These are phyloP conservation scores for Phaeotremella fagi DNA, from an alignment of 768 basidiomycete species.

Conservation along the genomic window DNA sequence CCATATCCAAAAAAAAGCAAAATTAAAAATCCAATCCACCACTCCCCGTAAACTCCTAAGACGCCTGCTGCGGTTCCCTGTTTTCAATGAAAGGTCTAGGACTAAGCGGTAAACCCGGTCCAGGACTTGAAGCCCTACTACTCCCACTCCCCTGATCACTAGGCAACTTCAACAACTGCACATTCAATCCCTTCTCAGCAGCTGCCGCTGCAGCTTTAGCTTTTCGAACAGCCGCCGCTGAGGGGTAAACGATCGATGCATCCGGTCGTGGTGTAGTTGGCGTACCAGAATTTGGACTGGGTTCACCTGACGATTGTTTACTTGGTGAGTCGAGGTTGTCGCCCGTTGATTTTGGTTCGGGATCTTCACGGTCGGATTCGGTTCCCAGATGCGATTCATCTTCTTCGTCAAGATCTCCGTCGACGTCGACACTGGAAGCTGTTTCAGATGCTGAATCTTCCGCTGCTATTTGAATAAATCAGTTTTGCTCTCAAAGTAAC, in stretches of 20 bases:
- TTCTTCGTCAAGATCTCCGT: conserved; percentile 7
- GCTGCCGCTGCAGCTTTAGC: conserved; percentile 14
- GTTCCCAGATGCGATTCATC: conserved; percentile 4
- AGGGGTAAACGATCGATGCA: conserved; percentile 2
- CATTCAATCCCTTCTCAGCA: conserved; percentile 5
- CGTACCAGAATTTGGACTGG: not conserved
- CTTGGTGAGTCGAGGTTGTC: not conserved
- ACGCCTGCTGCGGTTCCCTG: not conserved
- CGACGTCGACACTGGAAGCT: conserved; percentile 5
- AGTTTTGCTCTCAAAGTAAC: not conserved
- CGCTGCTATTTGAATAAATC: not conserved
- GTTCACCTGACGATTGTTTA: not conserved
- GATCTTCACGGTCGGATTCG: not conserved
- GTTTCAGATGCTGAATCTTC: conserved; percentile 19
- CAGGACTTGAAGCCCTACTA: not conserved
- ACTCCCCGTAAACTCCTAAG: not conserved
- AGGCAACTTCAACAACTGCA: not conserved
- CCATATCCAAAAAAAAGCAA: not conserved
- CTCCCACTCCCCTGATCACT: too few relatives aligned
- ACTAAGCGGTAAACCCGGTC: conserved; percentile 10
- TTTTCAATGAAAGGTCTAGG: conserved; percentile 2
- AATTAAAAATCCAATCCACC: not conserved
- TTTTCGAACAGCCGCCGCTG: conserved; percentile 6
- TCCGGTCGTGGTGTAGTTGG: not conserved
- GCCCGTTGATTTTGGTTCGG: not conserved